phyloP scores from a whole-genome alignment of 176 grass and related monocot genomes.

The Aegilops tauschii region DNA sequence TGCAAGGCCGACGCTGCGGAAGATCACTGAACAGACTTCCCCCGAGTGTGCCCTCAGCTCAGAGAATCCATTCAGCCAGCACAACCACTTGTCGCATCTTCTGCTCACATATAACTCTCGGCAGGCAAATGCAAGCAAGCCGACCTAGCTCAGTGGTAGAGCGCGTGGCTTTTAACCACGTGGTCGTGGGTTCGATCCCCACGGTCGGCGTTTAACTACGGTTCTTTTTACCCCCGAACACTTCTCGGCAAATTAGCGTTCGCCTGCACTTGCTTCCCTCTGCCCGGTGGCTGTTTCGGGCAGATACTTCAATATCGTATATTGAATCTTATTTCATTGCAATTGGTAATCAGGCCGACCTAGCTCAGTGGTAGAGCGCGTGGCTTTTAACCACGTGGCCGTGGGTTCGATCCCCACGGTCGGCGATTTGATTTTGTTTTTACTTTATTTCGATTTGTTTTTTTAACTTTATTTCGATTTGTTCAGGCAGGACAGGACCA shows the following conservation, averaged over 20 bases:
- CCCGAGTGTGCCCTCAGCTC: no score
- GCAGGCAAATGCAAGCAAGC: background rate
- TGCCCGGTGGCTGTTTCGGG: no score
- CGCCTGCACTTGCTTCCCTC: no score
- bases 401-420: conserved; percentile 56
- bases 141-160: conserved; percentile 60
- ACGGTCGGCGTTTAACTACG: background rate
- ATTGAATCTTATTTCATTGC: no score
- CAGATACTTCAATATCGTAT: no score
- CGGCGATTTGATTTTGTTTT: background rate
- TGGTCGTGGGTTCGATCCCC: conserved; percentile 62
- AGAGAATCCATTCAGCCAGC: no score
- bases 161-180: conserved; percentile 64
- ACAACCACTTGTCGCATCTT: no score
- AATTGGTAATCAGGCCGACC: background rate
- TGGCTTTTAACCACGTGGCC: conserved; percentile 69
- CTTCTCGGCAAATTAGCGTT: no score
- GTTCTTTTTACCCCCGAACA: no score
- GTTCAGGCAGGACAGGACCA: background rate
- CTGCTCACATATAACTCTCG: rapidly evolving
- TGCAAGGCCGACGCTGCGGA: no score
- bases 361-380: conserved; percentile 62
- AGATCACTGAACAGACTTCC: no score
- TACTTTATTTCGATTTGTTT: background rate
- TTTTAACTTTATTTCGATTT: no score